phyloP scores from a whole-genome alignment of 2,329 filamentous ascomycete species.

The Metarhizium guizhouense region DNA sequence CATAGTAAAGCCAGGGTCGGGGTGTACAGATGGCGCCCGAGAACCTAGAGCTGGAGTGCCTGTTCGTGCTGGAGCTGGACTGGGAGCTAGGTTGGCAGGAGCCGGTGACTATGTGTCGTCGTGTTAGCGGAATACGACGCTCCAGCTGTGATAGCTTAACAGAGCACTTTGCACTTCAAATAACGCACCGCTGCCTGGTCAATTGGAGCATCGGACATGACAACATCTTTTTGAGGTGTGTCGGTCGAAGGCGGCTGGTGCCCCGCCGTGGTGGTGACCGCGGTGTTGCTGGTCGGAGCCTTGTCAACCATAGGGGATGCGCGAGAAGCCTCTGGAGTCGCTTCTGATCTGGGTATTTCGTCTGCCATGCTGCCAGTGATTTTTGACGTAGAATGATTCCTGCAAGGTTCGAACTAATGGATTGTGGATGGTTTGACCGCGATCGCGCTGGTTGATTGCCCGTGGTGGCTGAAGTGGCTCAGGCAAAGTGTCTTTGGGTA shows the following conservation, averaged over 20 bases:
- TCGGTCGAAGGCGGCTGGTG: slow-evolving; percentile 9
- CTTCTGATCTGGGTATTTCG: slow-evolving; percentile 14
- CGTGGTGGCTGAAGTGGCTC: neutral
- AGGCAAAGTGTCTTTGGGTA: neutral
- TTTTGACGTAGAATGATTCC: too few species aligned
- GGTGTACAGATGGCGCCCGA: slow-evolving; percentile 48
- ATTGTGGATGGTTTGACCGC: neutral
- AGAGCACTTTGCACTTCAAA: neutral
- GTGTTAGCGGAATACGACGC: neutral
- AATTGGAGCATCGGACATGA: slow-evolving; percentile 33
- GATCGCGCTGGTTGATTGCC: slow-evolving; percentile 5
- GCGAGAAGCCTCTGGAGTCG: slow-evolving; percentile 12
- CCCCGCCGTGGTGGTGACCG: slow-evolving; percentile 8
- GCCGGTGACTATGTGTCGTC: slow-evolving; percentile 23
- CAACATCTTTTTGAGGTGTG: slow-evolving; percentile 26
- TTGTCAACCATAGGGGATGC: slow-evolving; percentile 13
- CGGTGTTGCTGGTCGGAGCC: slow-evolving; percentile 10
- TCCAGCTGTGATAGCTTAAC: neutral
- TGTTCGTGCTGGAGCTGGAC: slow-evolving; percentile 34
- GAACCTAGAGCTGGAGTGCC: slow-evolving; percentile 43
- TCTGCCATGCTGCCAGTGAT: slow-evolving; percentile 20
- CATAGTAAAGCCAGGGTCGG: slow-evolving; percentile 43
- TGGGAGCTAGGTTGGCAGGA: slow-evolving; percentile 26
- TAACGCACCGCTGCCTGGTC: slow-evolving; percentile 31
- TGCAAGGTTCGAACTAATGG: neutral